Percentiles rank a stretch among this genome's conserved stretches.
Evolutionary conservation across 192 early-diverging fungal species (phyloP).

Genomic region (Coemansia nantahalensis): DNA sequence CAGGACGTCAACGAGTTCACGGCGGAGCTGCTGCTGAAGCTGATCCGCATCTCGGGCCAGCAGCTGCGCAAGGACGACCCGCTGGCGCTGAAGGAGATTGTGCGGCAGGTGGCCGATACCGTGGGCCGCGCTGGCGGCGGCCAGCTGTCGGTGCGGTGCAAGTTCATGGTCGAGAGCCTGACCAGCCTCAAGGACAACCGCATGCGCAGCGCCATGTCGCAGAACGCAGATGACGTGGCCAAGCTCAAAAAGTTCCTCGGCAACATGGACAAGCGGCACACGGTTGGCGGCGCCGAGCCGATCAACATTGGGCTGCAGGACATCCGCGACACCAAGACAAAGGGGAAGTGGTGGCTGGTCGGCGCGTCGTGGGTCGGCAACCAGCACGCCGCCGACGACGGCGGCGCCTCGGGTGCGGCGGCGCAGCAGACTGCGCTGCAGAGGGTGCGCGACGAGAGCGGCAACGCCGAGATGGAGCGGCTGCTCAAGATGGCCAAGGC

Average conservation of each 20-base stretch:
- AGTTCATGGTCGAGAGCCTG: conserved; percentile 96
- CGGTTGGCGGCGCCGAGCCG: conserved; percentile 59
- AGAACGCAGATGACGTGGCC: conserved; percentile 61
- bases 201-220: conserved; percentile 60
- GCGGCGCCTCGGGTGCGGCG: not conserved
- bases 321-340: conserved; percentile 74
- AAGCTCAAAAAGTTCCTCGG: conserved; percentile 78
- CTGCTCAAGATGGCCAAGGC: conserved; percentile 75
- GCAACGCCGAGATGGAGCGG: conserved; percentile 51
- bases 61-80: conserved; percentile 93
- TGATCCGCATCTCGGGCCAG: conserved; percentile 67
- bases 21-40: conserved; percentile 82
- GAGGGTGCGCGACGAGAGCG: conserved; percentile 1
- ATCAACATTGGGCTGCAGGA: conserved; percentile 84
- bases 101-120: conserved; percentile 52
- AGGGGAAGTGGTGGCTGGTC: conserved; percentile 98
- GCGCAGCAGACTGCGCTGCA: conserved; percentile 1
- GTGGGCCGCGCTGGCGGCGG: conserved; percentile 20
- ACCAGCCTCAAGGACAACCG: conserved; percentile 92
- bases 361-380: conserved; percentile 89
- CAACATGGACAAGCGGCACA: conserved; percentile 57
- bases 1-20: conserved; percentile 80
- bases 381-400: conserved; percentile 16
- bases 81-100: conserved; percentile 85
- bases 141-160: conserved; percentile 60